Base-by-base conservation (phyloP, 2,329 filamentous ascomycete genomes). In the Claviceps capensis region DNA sequence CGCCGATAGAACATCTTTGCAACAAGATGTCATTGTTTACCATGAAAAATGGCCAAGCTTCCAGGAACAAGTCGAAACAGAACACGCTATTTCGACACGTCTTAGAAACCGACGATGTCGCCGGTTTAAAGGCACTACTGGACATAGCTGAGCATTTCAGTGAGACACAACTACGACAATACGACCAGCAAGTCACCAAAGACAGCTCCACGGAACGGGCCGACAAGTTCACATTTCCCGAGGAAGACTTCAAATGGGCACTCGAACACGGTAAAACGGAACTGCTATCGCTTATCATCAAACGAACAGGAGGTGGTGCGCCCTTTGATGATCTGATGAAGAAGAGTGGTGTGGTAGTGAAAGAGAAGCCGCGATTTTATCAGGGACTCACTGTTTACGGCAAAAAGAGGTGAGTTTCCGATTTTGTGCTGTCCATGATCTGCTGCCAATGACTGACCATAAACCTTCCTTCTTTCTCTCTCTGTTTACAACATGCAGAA, bases 311-410 rank as follows among this genome's bases (percentile, higher is more conserved):
- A 1, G 79, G 79, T 4, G 85, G 85, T 1, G 76, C 91, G 54
- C 83, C 85, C 0, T 67, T 90, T 0, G 77, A 85, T 47, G 69
- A 78, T 17, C 67, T 93, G 5, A 76, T 86, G 44, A 77, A 82
- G 65, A 77, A 77, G 52, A 83, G 75, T 52, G 85, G 85, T 2
- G 66, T 84, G 1, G 75, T 83, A 59, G 64, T 82, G 48, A 72
- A 78, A 50, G 71, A 78, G 56, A 86, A 83, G 63, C 79, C 86
- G 1, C 76, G 76, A 17, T 86, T 79, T 63, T 94, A 94, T 61
- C 84, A 86, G 64, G 88, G 88, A 0, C 66, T 91, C 34, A 83
- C 80, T 1, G 83, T 94, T 1, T 82, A 85, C 56, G 86, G 87
- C 2, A 81, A 80, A 64, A 90, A 90, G 61, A 69, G 70, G 71